phyloP scores from a whole-genome alignment of 2,329 filamentous ascomycete species.

The Fonsecaea nubica region DNA sequence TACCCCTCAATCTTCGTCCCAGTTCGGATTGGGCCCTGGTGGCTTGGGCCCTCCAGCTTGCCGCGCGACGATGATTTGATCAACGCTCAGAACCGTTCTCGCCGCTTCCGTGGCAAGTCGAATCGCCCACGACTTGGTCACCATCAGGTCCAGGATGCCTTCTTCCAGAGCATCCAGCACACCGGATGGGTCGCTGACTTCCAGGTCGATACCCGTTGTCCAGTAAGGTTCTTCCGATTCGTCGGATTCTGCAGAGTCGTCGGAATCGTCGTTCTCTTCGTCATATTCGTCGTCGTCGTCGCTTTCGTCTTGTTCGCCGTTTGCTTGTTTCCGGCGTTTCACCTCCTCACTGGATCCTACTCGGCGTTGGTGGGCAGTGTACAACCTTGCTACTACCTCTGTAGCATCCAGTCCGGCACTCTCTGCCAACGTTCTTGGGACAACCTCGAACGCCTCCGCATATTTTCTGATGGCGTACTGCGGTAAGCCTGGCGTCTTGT shows the following conservation, averaged over 20 bases:
- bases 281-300: conserved; percentile 38
- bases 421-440: conserved; percentile 91
- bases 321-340: conserved; percentile 38
- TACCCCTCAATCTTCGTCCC: conserved; percentile 65
- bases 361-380: conserved; percentile 80
- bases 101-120: conserved; percentile 95
- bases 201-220: conserved; percentile 92
- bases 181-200: conserved; percentile 81
- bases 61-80: conserved; percentile 98
- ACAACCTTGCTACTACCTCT: conserved; percentile 90
- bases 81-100: conserved; percentile 90
- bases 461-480: conserved; percentile 98
- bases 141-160: conserved; percentile 89
- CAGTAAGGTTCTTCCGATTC: conserved; percentile 78
- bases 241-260: conserved; percentile 45
- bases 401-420: conserved; percentile 95
- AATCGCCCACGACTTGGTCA: conserved; percentile 95
- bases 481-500: conserved; percentile 88
- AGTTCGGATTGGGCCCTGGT: conserved; percentile 85
- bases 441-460: conserved; percentile 95
- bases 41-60: conserved; percentile 98
- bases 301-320: conserved; percentile 31
- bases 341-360: conserved; percentile 30
- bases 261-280: conserved; percentile 42
- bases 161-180: conserved; percentile 84